Evolutionary conservation across 805 yeast genomes (phyloP).

Genomic region (Suhomyces canberraensis): DNA sequence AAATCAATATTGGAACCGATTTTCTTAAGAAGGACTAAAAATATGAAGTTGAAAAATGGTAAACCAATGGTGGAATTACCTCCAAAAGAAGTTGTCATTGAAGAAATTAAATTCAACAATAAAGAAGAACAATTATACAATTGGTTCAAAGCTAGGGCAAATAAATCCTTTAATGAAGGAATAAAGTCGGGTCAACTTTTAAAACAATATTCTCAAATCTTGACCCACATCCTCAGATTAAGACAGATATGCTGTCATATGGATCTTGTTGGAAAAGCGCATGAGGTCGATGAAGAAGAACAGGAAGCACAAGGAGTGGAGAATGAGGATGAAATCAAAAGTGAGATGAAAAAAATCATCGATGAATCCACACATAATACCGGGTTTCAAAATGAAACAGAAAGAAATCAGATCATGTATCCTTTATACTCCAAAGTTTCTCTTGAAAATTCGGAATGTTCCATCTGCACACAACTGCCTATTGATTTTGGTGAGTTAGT

Average conservation of each 20-base stretch:
- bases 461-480: constrained; percentile 75
- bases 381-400: constrained; percentile 20
- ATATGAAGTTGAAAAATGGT: constrained; percentile 74
- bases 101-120: constrained; percentile 62
- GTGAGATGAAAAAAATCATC: constrained; percentile 2
- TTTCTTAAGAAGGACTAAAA: constrained; percentile 78
- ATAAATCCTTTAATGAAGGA: constrained; percentile 56
- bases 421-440: constrained; percentile 26
- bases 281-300: constrained; percentile 47
- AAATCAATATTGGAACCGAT: constrained; percentile 83
- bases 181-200: constrained; percentile 64
- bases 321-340: constrained; percentile 1
- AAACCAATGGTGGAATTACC: constrained; percentile 74
- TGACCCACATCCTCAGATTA: constrained; percentile 77
- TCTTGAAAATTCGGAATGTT: constrained; percentile 62
- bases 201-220: constrained; percentile 70
- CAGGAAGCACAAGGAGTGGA: too few relatives aligned
- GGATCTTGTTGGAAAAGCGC: constrained; percentile 52
- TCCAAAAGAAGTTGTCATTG: constrained; percentile 65
- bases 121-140: constrained; percentile 65
- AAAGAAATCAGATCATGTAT: constrained; percentile 21
- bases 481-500: constrained; percentile 52
- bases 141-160: constrained; percentile 66
- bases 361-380: constrained; percentile 11
- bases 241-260: constrained; percentile 89